Evolutionary conservation across 2,329 filamentous ascomycete genomes (phyloP), one percentile per base, ranked within the genome.

Genomic region (Westerdykella aurantiaca): DNA sequence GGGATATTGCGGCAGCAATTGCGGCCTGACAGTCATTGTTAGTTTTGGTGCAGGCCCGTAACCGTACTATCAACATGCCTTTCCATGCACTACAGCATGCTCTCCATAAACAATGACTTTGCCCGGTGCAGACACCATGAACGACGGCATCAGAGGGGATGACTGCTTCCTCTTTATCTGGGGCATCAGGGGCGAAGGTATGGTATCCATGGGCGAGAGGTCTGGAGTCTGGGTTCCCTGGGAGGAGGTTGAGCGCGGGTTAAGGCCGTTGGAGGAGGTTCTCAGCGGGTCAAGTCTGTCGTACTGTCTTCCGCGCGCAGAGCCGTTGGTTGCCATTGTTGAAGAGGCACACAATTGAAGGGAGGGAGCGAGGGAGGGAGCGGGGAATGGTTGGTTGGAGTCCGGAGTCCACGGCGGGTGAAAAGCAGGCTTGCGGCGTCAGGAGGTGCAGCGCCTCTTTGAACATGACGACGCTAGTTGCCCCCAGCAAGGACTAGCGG

Each of bases 51-150:
- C 11, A 18, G 11, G 25, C 18, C 7, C 21, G 6, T 31, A 33
- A 5, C 31, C 21, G 21, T 31, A n/a, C 10, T 17, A 17, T 31
- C 18, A 13, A 56, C 70, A 44, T 72, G 87, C 86, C 80, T 96
- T 97, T 63, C 90, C 90, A 63, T 98, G 82, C 16, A 98, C 93
- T n/a, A 97, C 93, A 2, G 93, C 86, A 72, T 98, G 93, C 69
- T 98, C 93, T 54, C 93, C 93, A 71, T 91, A 97, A 42, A 97
- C 88, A 66, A 98, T 98, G 63, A 96, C 93, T 68, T 98, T 98
- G 51, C 91, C 94, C 0, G 93, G 93, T 2, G 94, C 91, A 13
- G 93, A 97, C 45, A 97, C 90, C 87, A 98, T 95, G 66, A 98
- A 98, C 48, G 90, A 75, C 35, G 91, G 90, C 70, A 93, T 78